Conservation (phyloP, 805 yeast genomes). For the Wickerhamiella qilinensis region DNA sequence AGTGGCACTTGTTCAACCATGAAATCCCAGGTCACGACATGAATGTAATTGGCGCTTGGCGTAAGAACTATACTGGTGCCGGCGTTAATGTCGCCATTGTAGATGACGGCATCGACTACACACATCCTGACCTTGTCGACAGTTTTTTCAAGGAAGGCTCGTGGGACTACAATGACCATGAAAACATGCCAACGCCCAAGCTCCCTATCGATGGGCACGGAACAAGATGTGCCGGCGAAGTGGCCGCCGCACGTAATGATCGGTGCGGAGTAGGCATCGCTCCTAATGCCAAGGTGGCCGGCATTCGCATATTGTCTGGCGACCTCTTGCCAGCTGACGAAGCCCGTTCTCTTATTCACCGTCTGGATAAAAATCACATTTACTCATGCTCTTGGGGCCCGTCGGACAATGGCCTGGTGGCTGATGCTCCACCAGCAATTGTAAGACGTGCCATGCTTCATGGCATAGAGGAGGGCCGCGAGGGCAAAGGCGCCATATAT, state of each 20-base stretch:
- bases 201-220: conserved; percentile 82
- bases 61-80: conserved; percentile 58
- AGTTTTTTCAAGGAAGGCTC: conserved; percentile 59
- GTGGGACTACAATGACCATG: conserved; percentile 80
- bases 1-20: conserved; percentile 86
- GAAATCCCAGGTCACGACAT: conserved; percentile 65
- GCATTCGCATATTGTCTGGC: conserved; percentile 77
- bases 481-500: conserved; percentile 67
- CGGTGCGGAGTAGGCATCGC: conserved; percentile 98
- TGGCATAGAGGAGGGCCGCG: conserved; percentile 71
- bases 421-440: conserved; percentile 68
- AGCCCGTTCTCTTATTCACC: conserved; percentile 74
- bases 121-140: conserved; percentile 50
- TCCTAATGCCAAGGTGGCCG: conserved; percentile 68
- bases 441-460: conserved; percentile 72
- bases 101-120: conserved; percentile 87
- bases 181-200: conserved; percentile 61
- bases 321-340: conserved; percentile 72
- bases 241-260: conserved; percentile 69
- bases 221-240: conserved; percentile 95
- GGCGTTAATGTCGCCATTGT: conserved; percentile 78
- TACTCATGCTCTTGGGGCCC: conserved; percentile 99
- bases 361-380: conserved; percentile 71
- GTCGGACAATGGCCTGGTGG: conserved; percentile 72
- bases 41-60: conserved; percentile 78